Evolutionary conservation across 129 eudicot species (phyloP), one percentile per base, ranked within the genome.

Genomic region (Sambucus nigra): DNA sequence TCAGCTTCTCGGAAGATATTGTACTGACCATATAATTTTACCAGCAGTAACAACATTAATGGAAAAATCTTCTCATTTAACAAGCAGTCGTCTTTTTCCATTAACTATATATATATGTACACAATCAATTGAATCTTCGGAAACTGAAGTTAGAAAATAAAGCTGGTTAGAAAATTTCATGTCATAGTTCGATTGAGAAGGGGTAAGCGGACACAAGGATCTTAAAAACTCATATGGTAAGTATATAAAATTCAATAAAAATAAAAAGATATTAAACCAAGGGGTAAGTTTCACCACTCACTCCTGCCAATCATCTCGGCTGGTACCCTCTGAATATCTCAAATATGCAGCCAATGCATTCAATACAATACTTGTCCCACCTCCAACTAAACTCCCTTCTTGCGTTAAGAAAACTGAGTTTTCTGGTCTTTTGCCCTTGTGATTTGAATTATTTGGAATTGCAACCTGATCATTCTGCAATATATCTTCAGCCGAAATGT

Each of bases 221-320:
- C 55, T 23, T 1, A 11, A 51, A 51, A 51, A 12, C 29, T 25
- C 23, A 14, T 22, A 0, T 5, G 24, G 9, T 26, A 52, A 17
- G 41, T 4, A 27, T 17, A 26, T 17, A 52, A 52, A 13, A 52
- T 52, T 15, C 2, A 52, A 21, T 17, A 4, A 9, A 7, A 15
- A 47, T 38, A 38, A 24, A 12, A 35, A n/a, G n/a, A n/a, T n/a
- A n/a, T n/a, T n/a, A n/a, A n/a, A n/a, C n/a, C n/a, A n/a, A n/a
- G n/a, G 22, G 19, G 25, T 45, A 17, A 40, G n/a, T n/a, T 39
- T 28, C 48, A 60, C 56, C 49, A 73, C 97, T 60, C 84, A 88
- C 97, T 88, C 97, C 68, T 84, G 88, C 86, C 82, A 88, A 46
- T 88, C 97, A 69, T 84, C 82, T 61, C 88, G 80, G 13, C 80